These are phyloP conservation scores for Maudiozyma bulderi DNA, from an alignment of 805 yeast genomes.

Conservation along the genomic window DNA sequence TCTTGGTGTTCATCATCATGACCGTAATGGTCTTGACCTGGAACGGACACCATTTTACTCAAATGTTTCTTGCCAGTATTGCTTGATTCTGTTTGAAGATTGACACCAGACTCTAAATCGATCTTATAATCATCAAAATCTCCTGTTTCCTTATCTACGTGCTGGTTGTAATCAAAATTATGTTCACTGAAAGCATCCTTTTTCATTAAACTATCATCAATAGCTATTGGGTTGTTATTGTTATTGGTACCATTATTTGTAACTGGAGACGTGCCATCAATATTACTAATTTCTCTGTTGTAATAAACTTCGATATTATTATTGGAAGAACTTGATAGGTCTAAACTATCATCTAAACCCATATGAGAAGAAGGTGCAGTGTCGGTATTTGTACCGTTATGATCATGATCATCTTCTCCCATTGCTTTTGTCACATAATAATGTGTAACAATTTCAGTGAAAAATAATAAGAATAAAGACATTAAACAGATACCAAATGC, in stretches of 20 bases:
- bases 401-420: constrained; percentile 10
- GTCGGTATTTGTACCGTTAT: constrained; percentile 1
- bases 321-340: not conserved
- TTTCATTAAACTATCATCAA: not conserved
- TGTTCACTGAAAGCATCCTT: not conserved
- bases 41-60: constrained; percentile 3
- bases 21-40: constrained; percentile 9
- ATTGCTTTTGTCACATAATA: constrained; percentile 32
- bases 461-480: constrained; percentile 38
- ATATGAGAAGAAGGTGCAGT: not conserved
- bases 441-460: constrained; percentile 41
- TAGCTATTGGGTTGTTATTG: not conserved
- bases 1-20: constrained; percentile 10
- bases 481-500: constrained; percentile 45
- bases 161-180: not conserved
- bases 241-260: not conserved
- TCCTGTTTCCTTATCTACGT: not conserved
- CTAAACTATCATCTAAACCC: not conserved
- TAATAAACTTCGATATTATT: not conserved
- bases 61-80: not conserved
- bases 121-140: not conserved
- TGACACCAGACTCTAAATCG: not conserved
- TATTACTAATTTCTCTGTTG: not conserved
- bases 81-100: not conserved
- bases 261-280: not conserved